A percentile compares a stretch with the other conserved stretches of the same genome.
phyloP scores from a whole-genome alignment of 2,329 filamentous ascomycete genomes.

The Botrytis deweyae region DNA sequence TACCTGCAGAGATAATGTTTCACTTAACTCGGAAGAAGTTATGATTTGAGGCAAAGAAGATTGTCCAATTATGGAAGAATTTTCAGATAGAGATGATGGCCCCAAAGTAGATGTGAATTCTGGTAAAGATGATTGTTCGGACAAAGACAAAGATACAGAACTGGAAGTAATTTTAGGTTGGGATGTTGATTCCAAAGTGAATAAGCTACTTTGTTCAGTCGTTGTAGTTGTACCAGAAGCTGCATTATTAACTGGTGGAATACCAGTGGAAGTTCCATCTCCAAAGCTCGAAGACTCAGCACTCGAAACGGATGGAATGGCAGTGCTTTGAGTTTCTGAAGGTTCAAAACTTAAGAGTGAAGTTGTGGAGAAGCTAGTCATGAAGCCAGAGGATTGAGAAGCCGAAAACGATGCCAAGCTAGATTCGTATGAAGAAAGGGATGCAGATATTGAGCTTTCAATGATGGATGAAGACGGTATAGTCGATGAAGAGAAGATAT shows the following conservation, averaged over 20 bases:
- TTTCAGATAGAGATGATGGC: background rate
- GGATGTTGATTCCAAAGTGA: background rate
- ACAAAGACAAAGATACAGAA: background rate
- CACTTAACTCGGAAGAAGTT: background rate
- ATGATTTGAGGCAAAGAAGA: conserved; percentile 2
- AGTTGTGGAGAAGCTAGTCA: background rate
- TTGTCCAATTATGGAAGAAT: background rate
- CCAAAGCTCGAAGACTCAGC: background rate
- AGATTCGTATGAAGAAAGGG: background rate
- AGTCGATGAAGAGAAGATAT: background rate
- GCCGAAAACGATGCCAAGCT: conserved; percentile 8
- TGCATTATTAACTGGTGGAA: background rate
- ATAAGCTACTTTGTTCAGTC: background rate
- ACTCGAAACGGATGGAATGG: background rate
- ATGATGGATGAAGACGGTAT: background rate
- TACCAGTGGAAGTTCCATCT: background rate
- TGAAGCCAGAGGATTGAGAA: conserved; percentile 4
- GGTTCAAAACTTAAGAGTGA: background rate
- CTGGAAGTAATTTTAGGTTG: background rate
- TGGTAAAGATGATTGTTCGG: background rate
- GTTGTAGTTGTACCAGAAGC: conserved; percentile 1
- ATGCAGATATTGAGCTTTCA: background rate
- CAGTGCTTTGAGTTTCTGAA: background rate
- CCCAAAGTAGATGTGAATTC: background rate
- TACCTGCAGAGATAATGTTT: background rate